A percentile compares a stretch with the other conserved stretches of the same genome.
Evolutionary conservation across 2,329 filamentous ascomycete genomes (phyloP).

Genomic region (Daldinia sp.): DNA sequence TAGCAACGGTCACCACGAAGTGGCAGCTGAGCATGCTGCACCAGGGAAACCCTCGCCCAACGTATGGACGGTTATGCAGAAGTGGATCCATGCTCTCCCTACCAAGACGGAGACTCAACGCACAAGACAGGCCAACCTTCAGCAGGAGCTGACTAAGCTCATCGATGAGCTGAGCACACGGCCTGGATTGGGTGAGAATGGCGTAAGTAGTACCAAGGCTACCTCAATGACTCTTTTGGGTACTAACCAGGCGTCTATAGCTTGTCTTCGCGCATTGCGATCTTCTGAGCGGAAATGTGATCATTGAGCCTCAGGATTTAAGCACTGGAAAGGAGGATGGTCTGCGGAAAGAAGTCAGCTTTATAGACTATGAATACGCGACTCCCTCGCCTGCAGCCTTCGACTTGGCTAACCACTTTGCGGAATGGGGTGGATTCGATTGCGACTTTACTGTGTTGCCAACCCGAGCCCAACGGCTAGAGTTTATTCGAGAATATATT

Average conservation of each 20-base stretch:
- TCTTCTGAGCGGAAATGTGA: slow-evolving; percentile 94
- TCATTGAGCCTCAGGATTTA: slow-evolving; percentile 69
- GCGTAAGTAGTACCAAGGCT: slow-evolving; percentile 61
- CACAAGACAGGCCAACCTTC: slow-evolving; percentile 71
- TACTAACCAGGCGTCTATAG: slow-evolving; percentile 50
- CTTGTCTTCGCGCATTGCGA: slow-evolving; percentile 96
- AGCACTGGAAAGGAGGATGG: slow-evolving; percentile 46
- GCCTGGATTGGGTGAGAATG: slow-evolving; percentile 77
- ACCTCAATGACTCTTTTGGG: not conserved
- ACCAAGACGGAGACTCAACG: slow-evolving; percentile 73
- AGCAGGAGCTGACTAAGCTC: slow-evolving; percentile 76
- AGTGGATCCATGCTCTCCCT: slow-evolving; percentile 90
- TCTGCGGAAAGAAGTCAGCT: slow-evolving; percentile 64
- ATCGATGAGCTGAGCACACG: slow-evolving; percentile 77
- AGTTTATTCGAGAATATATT: slow-evolving; percentile 87
- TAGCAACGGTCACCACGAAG: slow-evolving; percentile 48
- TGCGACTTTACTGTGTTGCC: slow-evolving; percentile 89
- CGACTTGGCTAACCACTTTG: slow-evolving; percentile 97
- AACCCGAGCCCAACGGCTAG: slow-evolving; percentile 75
- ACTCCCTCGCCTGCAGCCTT: slow-evolving; percentile 94
- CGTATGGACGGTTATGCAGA: slow-evolving; percentile 94
- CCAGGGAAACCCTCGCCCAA: slow-evolving; percentile 81
- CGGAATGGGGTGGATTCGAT: slow-evolving; percentile 97
- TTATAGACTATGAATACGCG: slow-evolving; percentile 99
- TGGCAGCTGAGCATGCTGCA: slow-evolving; percentile 60